Conservation (phyloP, 116 monocot genomes). For the Trichopus zeylanicus region DNA sequence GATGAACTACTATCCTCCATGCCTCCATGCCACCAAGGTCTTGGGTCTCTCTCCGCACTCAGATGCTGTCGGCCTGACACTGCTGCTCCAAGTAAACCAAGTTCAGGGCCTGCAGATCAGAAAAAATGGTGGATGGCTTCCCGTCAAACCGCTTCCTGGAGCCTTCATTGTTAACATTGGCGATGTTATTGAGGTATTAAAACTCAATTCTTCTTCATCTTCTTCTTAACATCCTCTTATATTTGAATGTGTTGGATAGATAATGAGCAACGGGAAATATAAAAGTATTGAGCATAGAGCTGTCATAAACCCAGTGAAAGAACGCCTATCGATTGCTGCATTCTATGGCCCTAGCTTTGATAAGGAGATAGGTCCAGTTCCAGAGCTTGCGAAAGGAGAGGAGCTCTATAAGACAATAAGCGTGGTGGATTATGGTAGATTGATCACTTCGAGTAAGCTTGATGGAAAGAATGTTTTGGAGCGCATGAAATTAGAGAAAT, state of each 20-base stretch:
- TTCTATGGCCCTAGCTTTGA: constrained; percentile 9
- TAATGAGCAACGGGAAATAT: constrained; percentile 30
- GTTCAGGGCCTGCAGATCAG: constrained; percentile 22
- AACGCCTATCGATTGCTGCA: constrained; percentile 17
- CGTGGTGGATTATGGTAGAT: neutral
- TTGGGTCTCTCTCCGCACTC: constrained; percentile 25
- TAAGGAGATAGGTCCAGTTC: constrained; percentile 10
- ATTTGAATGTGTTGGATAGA: constrained; percentile 3
- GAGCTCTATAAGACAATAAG: constrained; percentile 13
- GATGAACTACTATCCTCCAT: constrained; percentile 35
- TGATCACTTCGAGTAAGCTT: constrained; percentile 5
- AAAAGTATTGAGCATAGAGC: constrained; percentile 33
- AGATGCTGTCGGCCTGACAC: constrained; percentile 16
- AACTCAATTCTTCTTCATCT: neutral
- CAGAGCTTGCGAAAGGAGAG: constrained; percentile 4
- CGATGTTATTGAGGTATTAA: constrained; percentile 15
- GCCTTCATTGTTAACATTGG: constrained; percentile 20
- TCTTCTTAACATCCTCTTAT: neutral
- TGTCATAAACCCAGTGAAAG: constrained; percentile 11
- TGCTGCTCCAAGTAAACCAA: constrained; percentile 27
- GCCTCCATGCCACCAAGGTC: constrained; percentile 13
- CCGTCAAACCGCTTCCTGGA: constrained; percentile 14
- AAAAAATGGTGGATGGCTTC: constrained; percentile 16
- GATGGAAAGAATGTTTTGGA: constrained; percentile 22
- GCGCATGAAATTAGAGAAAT: constrained; percentile 10